A percentile compares a stretch with the other conserved stretches of the same genome.
These are phyloP conservation scores for Diaporthe sp. DNA, from an alignment of 2,329 filamentous ascomycete genomes.

Conservation along the genomic window DNA sequence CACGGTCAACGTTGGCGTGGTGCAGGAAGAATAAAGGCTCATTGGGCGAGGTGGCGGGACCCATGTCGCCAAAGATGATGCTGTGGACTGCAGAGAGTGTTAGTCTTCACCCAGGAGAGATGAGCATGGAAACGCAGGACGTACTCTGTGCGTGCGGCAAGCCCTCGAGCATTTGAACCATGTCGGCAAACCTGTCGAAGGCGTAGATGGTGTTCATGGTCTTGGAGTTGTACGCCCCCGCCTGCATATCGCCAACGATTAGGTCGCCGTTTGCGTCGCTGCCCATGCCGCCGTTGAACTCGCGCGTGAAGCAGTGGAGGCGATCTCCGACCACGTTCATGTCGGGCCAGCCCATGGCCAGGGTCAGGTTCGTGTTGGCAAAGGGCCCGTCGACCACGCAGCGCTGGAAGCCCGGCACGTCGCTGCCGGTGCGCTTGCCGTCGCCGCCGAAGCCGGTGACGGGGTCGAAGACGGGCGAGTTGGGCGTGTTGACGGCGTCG, in stretches of 20 bases:
- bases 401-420: background rate
- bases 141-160: background rate
- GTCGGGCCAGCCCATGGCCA: constrained; percentile 11
- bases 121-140: background rate
- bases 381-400: constrained; percentile 14
- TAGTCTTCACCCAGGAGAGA: background rate
- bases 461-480: constrained; percentile 7
- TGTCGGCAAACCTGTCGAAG: background rate
- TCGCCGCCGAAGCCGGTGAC: background rate
- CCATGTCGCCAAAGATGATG: background rate
- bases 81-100: background rate
- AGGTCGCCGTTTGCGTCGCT: background rate
- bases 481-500: background rate
- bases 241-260: constrained; percentile 2
- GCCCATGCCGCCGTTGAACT: background rate
- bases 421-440: constrained; percentile 3
- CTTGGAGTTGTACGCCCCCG: background rate
- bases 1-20: constrained; percentile 13
- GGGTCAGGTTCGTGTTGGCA: constrained; percentile 15
- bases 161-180: background rate
- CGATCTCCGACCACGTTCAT: background rate
- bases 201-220: background rate
- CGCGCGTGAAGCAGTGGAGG: constrained; percentile 18
- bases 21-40: background rate
- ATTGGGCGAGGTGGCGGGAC: constrained; percentile 6